phyloP scores from a whole-genome alignment of 345 rosid species.

The Bruguiera parviflora region DNA sequence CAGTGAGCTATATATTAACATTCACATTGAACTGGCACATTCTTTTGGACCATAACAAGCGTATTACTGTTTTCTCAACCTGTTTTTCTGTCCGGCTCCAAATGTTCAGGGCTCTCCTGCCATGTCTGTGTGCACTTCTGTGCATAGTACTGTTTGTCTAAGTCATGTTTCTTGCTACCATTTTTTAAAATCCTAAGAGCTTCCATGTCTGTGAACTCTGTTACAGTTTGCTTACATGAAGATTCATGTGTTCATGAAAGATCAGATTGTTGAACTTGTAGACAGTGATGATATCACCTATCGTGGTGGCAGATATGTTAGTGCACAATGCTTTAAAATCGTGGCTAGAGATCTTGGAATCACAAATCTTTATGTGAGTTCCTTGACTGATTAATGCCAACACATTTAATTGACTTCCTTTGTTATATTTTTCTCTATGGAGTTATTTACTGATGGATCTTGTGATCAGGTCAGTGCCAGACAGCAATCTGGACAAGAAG shows the following conservation, averaged over 20 bases:
- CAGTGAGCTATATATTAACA: not conserved
- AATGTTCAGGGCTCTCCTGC: not conserved
- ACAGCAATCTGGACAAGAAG: slow-evolving; percentile 72
- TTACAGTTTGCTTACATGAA: slow-evolving; percentile 76
- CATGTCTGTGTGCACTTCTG: not conserved
- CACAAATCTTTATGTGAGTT: slow-evolving; percentile 75
- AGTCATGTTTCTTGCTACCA: not conserved
- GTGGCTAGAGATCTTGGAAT: slow-evolving; percentile 69
- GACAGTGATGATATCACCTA: slow-evolving; percentile 35
- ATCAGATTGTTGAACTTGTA: slow-evolving; percentile 56
- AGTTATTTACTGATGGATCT: slow-evolving; percentile 21
- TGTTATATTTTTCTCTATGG: slow-evolving; percentile 6
- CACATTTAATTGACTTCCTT: slow-evolving; percentile 5
- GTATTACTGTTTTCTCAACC: not conserved
- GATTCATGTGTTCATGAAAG: slow-evolving; percentile 69
- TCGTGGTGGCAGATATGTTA: slow-evolving; percentile 40
- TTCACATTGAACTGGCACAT: not conserved
- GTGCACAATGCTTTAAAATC: slow-evolving; percentile 48
- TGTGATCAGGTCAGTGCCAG: slow-evolving; percentile 67
- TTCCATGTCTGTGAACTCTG: slow-evolving; percentile 17
- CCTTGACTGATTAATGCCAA: slow-evolving; percentile 17
- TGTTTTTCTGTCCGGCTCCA: slow-evolving; percentile 8
- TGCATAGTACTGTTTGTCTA: not conserved
- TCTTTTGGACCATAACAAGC: not conserved
- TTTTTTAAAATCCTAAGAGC: not conserved